Percentiles rank a stretch among this genome's conserved stretches.
These are phyloP conservation scores for Hirsutella minnesotensis DNA, from an alignment of 2,329 filamentous ascomycete genomes.

Conservation along the genomic window DNA sequence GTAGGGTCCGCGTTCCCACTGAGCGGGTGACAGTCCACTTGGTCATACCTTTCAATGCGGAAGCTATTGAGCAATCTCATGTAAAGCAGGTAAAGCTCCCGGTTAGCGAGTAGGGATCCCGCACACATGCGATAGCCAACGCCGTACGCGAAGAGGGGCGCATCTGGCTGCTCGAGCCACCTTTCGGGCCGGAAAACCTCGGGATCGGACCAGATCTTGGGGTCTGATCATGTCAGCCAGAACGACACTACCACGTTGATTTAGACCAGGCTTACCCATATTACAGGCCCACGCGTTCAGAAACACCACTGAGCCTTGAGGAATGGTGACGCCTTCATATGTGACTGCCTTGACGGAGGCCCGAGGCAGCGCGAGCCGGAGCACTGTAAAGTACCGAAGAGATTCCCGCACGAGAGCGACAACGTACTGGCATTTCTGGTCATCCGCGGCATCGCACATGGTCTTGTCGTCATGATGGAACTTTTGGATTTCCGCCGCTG, in stretches of 20 bases:
- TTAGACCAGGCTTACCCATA: slow-evolving; percentile 39
- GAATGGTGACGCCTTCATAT: slow-evolving; percentile 46
- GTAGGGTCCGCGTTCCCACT: slow-evolving; percentile 48
- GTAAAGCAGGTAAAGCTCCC: slow-evolving; percentile 53
- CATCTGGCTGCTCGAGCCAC: slow-evolving; percentile 36
- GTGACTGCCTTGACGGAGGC: slow-evolving; percentile 47
- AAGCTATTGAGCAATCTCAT: slow-evolving; percentile 51
- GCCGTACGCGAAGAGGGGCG: slow-evolving; percentile 53
- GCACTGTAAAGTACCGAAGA: slow-evolving; percentile 49
- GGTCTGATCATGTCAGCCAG: slow-evolving; percentile 32
- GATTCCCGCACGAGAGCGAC: slow-evolving; percentile 52
- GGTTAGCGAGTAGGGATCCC: slow-evolving; percentile 22
- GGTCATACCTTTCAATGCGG: slow-evolving; percentile 39
- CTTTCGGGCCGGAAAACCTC: slow-evolving; percentile 10
- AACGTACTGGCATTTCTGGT: slow-evolving; percentile 52
- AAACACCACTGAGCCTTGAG: slow-evolving; percentile 51
- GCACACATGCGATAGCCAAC: slow-evolving; percentile 59
- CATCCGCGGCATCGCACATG: slow-evolving; percentile 47
- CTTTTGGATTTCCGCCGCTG: slow-evolving; percentile 41
- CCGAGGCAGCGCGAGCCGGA: slow-evolving; percentile 49
- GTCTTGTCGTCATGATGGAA: slow-evolving; percentile 39
- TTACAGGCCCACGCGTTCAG: slow-evolving; percentile 59
- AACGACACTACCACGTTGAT: background rate
- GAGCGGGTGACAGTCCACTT: slow-evolving; percentile 47
- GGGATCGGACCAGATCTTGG: slow-evolving; percentile 6